A percentile compares a stretch with the other conserved stretches of the same genome.
phyloP scores from a whole-genome alignment of 2,329 filamentous ascomycete species.

The Pyrenochaeta sp. region DNA sequence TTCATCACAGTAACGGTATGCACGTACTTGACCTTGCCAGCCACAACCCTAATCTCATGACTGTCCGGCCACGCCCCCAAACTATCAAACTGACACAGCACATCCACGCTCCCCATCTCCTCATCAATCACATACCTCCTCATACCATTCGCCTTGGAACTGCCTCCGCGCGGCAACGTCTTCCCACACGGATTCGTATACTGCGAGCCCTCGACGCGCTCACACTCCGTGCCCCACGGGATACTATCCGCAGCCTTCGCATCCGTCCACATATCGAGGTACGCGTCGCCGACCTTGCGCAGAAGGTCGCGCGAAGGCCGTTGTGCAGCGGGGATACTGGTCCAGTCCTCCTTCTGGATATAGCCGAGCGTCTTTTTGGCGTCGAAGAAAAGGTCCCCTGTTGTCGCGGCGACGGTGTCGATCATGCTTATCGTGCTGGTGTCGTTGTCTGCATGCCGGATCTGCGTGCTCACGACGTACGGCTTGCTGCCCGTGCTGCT shows the following conservation, averaged over 20 bases:
- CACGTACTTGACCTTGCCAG: slow-evolving; percentile 41
- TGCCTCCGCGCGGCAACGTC: slow-evolving; percentile 31
- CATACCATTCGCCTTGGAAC: slow-evolving; percentile 35
- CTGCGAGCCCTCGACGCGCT: slow-evolving; percentile 34
- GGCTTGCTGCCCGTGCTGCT: slow-evolving; percentile 28
- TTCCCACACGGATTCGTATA: slow-evolving; percentile 36
- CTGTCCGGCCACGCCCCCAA: slow-evolving; percentile 36
- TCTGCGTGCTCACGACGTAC: slow-evolving; percentile 38
- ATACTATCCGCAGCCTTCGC: slow-evolving; percentile 36
- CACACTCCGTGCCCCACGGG: slow-evolving; percentile 38
- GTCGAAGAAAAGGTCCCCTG: slow-evolving; percentile 40
- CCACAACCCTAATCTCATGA: slow-evolving; percentile 37
- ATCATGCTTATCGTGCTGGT: slow-evolving; percentile 31
- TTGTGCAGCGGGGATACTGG: slow-evolving; percentile 17
- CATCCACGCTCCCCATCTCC: slow-evolving; percentile 34
- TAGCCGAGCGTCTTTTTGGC: slow-evolving; percentile 36
- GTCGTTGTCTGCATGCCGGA: slow-evolving; percentile 30
- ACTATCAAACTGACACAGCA: slow-evolving; percentile 40
- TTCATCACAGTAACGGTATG: slow-evolving; percentile 39
- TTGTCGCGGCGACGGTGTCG: slow-evolving; percentile 38
- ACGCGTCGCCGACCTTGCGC: slow-evolving; percentile 35
- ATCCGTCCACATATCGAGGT: slow-evolving; percentile 44
- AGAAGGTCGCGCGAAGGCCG: slow-evolving; percentile 34
- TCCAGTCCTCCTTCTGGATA: slow-evolving; percentile 37
- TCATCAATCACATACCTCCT: slow-evolving; percentile 42